Evolutionary conservation across 2,329 filamentous ascomycete genomes (phyloP), one percentile per base, ranked within the genome.

Genomic region (Xylaria sp.): DNA sequence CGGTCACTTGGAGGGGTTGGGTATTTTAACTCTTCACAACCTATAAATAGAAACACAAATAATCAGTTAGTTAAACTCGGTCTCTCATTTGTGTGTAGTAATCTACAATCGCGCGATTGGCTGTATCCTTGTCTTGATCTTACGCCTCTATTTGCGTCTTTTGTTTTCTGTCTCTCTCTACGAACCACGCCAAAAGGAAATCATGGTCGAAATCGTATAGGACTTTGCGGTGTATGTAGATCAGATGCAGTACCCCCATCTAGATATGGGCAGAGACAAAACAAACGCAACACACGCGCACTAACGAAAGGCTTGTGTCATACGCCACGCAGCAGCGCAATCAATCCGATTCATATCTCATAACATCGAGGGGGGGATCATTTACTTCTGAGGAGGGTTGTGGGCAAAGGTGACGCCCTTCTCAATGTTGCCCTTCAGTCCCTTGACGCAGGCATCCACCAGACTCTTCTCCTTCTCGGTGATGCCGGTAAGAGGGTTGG

Each of bases 391-490:
- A 79, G 93, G 91, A 80, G 93, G 89, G 87, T 91, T 94, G 85
- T 92, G 87, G 82, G 91, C 91, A 80, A 98, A 99, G 80, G 90
- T 89, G 79, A 97, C 86, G 80, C 96, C 96, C 90, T 98, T 97
- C 78, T 89, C 84, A 80, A 99, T 97, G 86, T 98, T 98, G 84
- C 89, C 91, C 86, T 94, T 92, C 71, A 98, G 89, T 74, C 91
- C 95, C 75, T 88, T 85, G 80, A 92, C 87, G 80, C 87, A 89
- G 78, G 89, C 90, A 76, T 91, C 85, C 76, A 98, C 87, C 72
- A 98, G 89, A 77, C 87, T 89, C 90, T 97, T 92, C 89, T 98
- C 96, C 83, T 93, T 89, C 56, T 93, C 91, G 78, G 91, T 93
- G 78, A 94, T 89, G 72, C 86, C 86, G 76, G 85, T 87, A 73